Percentiles rank a stretch among this genome's conserved stretches.
Evolutionary conservation across 768 basidiomycete genomes (phyloP).

Genomic region (Mycena albidolilacea): DNA sequence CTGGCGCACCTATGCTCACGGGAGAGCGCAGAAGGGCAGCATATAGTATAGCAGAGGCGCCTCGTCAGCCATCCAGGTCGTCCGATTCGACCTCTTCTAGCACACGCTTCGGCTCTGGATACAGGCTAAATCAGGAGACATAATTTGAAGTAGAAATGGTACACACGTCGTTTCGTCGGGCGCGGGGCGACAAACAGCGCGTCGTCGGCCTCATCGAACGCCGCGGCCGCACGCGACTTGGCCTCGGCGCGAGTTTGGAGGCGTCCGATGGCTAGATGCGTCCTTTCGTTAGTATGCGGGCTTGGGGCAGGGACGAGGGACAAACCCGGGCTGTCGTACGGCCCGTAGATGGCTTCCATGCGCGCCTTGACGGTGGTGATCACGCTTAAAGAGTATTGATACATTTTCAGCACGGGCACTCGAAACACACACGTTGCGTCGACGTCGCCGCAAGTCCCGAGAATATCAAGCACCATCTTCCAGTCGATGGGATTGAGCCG

Average conservation of each 20-base stretch:
- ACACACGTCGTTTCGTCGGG: conserved; percentile 23
- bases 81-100: conserved; percentile 26
- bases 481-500: conserved; percentile 74
- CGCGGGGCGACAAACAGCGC: conserved; percentile 1
- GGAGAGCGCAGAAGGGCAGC: too few species aligned
- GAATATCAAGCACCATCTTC: conserved; percentile 72
- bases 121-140: background rate
- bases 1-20: too few species aligned
- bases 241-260: background rate
- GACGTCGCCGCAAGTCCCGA: conserved; percentile 58
- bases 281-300: background rate
- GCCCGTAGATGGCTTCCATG: conserved; percentile 33
- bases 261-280: background rate
- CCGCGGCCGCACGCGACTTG: conserved; percentile 2
- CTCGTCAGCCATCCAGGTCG: conserved; percentile 21
- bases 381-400: conserved; percentile 10
- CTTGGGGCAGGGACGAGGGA: background rate
- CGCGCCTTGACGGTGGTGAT: conserved; percentile 26
- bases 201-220: conserved; percentile 18
- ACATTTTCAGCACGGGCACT: too few species aligned
- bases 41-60: background rate
- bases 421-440: conserved; percentile 52
- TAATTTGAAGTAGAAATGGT: too few species aligned
- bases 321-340: conserved; percentile 16
- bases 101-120: conserved; percentile 14